Evolutionary conservation across 495 filamentous ascomycete genomes (phyloP), one percentile per base, ranked within the genome.

Genomic region (Xylaria palmicola): DNA sequence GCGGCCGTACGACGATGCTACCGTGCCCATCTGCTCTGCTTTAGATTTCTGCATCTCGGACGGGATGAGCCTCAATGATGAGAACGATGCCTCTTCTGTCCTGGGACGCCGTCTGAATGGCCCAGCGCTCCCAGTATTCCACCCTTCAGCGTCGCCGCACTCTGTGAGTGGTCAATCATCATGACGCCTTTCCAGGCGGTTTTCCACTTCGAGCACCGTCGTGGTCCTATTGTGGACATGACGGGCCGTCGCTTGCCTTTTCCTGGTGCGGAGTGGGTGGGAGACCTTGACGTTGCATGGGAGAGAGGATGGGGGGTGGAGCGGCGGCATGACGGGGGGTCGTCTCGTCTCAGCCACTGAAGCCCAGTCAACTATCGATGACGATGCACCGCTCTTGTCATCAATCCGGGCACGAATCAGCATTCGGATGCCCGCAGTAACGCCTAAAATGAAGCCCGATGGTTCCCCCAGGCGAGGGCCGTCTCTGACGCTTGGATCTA

Each of bases 391-490:
- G 41, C 29, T 32, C 37, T 53, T 52, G 49, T 53, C 59, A 39
- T 54, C 40, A 61, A 55, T 61, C 59, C 59, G 59, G 59, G 59
- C 59, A 61, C 59, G 59, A 61, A 61, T 61, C 59, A 61, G 59
- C 32, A 8, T 44, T 6, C 24, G 37, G n/a, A 10, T 6, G n/a
- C n/a, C 20, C 34, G 45, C 26, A 40, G 44, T 36, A 41, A n/a
- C 40, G 26, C 53, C 56, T 51, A 36, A 27, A 59, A 43, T 55
- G 53, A 45, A 56, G 45, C 45, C 32, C 44, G 56, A 48, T 50
- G 43, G 32, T n/a, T n/a, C 44, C 56, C 30, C 39, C n/a, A 51
- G 51, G 34, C 20, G 32, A 49, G 15, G 56, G 19, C 22, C 32
- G 10, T 37, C 34, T 6, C 24, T 37, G 24, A 48, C 17, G 44